Percentiles rank a stretch among this genome's conserved stretches.
phyloP scores from a whole-genome alignment of 2,329 filamentous ascomycete genomes.

The Penicillium oxalicum region DNA sequence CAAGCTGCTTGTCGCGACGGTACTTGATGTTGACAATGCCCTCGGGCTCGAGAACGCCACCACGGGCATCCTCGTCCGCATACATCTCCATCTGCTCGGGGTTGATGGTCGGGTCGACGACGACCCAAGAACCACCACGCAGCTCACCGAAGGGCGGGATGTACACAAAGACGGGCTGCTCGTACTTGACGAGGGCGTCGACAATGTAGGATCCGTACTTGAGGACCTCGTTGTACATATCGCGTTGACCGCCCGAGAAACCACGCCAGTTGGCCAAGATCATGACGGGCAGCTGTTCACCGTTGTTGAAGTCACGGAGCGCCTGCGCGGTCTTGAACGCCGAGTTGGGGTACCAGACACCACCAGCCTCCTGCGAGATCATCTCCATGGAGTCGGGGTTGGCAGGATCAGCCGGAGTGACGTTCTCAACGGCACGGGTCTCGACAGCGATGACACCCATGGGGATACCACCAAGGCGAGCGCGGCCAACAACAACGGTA shows the following conservation, averaged over 20 bases:
- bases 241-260: constrained; percentile 98
- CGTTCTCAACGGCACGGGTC: constrained; percentile 91
- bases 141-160: constrained; percentile 95
- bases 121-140: constrained; percentile 98
- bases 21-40: constrained; percentile 99
- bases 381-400: constrained; percentile 98
- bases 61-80: constrained; percentile 86
- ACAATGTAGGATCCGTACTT: constrained; percentile 99
- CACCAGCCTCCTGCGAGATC: constrained; percentile 88
- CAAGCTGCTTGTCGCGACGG: constrained; percentile 92
- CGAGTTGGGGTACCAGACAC: constrained; percentile 99
- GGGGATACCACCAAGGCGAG: constrained; percentile 91
- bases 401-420: constrained; percentile 91
- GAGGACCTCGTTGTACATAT: constrained; percentile 99
- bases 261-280: constrained; percentile 99
- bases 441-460: constrained; percentile 98
- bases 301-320: constrained; percentile 98
- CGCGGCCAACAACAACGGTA: constrained; percentile 93
- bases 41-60: constrained; percentile 95
- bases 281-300: constrained; percentile 96
- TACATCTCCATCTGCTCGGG: constrained; percentile 98
- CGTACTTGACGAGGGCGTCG: constrained; percentile 93
- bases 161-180: constrained; percentile 98
- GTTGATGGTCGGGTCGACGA: constrained; percentile 98
- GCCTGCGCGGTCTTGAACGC: constrained; percentile 99